These are phyloP conservation scores for Chytriomyces hyalinus DNA, from an alignment of 192 early-diverging fungal genomes.

Conservation along the genomic window DNA sequence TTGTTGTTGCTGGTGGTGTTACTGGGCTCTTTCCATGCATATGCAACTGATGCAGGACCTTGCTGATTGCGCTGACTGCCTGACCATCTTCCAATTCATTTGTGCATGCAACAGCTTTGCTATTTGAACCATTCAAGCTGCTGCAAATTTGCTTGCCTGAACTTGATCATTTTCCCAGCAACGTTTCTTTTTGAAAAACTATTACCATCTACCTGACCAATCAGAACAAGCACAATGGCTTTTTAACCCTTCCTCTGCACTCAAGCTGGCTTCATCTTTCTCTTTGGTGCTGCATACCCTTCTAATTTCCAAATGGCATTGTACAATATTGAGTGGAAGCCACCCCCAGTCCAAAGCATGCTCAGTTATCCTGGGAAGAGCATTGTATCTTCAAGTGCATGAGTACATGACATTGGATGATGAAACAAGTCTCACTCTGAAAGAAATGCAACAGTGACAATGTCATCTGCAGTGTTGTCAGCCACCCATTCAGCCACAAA, in stretches of 20 bases:
- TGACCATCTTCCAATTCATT: conserved; percentile 7
- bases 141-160: background rate
- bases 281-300: conserved; percentile 4
- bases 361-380: conserved; percentile 54
- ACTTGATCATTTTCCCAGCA: background rate
- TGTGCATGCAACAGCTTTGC: no score
- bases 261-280: conserved; percentile 13
- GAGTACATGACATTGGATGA: background rate
- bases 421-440: conserved; percentile 51
- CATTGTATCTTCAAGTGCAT: conserved; percentile 48
- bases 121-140: conserved; percentile 11
- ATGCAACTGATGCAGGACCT: conserved; percentile 21
- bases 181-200: background rate
- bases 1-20: background rate
- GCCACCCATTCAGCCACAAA: conserved; percentile 73
- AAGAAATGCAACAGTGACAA: conserved; percentile 58
- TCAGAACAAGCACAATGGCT: conserved; percentile 19
- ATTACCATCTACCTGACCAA: conserved; percentile 35
- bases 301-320: conserved; percentile 35
- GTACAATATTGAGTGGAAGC: conserved; percentile 34
- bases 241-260: conserved; percentile 12
- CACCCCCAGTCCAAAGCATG: conserved; percentile 29
- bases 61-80: conserved; percentile 20
- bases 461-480: conserved; percentile 31
- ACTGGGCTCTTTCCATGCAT: background rate